phyloP scores from a whole-genome alignment of 2,329 filamentous ascomycete species.

The Calonectria ilicicola region DNA sequence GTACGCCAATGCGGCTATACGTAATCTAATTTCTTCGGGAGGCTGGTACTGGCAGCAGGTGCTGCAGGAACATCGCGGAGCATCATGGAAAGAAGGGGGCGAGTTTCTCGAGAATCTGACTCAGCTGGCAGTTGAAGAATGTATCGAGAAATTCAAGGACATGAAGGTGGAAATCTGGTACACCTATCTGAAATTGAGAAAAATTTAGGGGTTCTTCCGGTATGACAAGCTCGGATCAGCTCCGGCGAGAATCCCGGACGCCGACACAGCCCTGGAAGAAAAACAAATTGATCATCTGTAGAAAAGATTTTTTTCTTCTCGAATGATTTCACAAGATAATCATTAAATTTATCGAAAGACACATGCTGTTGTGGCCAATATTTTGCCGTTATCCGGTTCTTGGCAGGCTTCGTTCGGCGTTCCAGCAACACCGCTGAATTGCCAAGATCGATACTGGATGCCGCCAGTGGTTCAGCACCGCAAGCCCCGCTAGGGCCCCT shows the following conservation, averaged over 20 bases:
- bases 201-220: neutral
- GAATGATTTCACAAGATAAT: no score
- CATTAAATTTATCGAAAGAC: no score
- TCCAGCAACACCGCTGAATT: neutral
- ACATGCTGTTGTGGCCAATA: no score
- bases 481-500: neutral
- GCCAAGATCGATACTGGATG: no score
- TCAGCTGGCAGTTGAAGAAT: neutral
- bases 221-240: no score
- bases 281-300: no score
- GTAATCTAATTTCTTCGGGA: neutral
- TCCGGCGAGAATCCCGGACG: no score
- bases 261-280: no score
- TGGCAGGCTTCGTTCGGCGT: no score
- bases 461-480: neutral
- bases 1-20: neutral
- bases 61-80: neutral
- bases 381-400: no score
- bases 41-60: neutral
- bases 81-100: neutral
- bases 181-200: neutral
- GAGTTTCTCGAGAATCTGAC: neutral
- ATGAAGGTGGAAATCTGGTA: conserved; percentile 1
- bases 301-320: no score
- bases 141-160: neutral